Evolutionary conservation across 257 asterid species (phyloP).

Genomic region (Primulina eburnea): DNA sequence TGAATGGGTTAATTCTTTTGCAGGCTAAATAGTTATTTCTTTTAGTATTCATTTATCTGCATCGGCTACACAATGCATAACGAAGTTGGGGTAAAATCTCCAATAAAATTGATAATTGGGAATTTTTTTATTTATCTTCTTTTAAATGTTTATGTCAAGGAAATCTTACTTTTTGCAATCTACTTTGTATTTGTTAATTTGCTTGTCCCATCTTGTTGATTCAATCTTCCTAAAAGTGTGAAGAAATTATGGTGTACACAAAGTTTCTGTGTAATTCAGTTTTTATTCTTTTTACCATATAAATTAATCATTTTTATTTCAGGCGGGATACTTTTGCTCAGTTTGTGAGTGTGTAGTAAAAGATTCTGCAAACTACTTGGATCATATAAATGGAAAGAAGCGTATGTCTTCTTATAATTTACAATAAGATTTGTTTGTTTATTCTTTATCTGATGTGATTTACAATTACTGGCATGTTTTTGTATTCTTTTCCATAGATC

Average conservation of each 20-base stretch:
- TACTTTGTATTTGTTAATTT: not conserved
- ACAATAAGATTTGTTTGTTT: slow-evolving; percentile 3
- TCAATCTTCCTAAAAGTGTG: slow-evolving; percentile 13
- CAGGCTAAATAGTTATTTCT: not conserved
- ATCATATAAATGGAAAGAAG: slow-evolving; percentile 98
- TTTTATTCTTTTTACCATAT: slow-evolving; percentile 12
- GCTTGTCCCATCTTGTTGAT: slow-evolving; percentile 13
- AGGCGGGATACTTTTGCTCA: slow-evolving; percentile 98
- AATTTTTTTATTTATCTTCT: not conserved
- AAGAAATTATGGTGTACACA: slow-evolving; percentile 11
- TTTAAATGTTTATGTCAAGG: not conserved
- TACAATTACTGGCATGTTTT: slow-evolving; percentile 12
- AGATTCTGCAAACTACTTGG: slow-evolving; percentile 98
- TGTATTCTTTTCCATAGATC: slow-evolving; percentile 49
- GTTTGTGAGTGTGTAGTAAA: slow-evolving; percentile 98
- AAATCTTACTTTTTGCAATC: not conserved
- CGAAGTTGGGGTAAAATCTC: not conserved
- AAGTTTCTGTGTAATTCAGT: slow-evolving; percentile 5
- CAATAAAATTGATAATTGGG: not conserved
- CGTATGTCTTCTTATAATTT: slow-evolving; percentile 52
- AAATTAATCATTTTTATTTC: slow-evolving; percentile 34
- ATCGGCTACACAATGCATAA: not conserved
- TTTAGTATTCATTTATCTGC: not conserved
- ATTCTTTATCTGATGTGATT: slow-evolving; percentile 1
- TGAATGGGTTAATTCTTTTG: not conserved